Percentiles rank a stretch among this genome's conserved stretches.
Conservation (phyloP, 495 filamentous ascomycete genomes). For the Cercophora samala region DNA sequence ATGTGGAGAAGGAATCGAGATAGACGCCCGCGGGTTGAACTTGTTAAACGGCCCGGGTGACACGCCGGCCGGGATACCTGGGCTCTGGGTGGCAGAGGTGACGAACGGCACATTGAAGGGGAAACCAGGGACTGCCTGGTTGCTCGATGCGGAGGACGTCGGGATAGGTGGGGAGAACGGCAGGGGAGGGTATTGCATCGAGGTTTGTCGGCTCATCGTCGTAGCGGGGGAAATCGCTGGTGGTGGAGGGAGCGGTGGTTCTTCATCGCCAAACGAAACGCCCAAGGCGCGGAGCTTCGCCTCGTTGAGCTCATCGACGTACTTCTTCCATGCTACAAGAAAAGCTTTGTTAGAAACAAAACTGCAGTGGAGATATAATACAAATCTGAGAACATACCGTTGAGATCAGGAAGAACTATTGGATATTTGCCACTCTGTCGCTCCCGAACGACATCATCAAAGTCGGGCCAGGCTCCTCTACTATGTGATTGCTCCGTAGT, state of each 20-base stretch:
- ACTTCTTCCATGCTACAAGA: slow-evolving; percentile 70
- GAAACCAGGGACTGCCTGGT: slow-evolving; percentile 56
- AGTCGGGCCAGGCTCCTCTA: slow-evolving; percentile 68
- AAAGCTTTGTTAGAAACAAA: not conserved
- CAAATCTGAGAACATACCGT: slow-evolving; percentile 34
- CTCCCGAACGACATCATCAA: slow-evolving; percentile 55
- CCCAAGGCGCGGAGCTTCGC: slow-evolving; percentile 88
- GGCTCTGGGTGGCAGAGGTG: slow-evolving; percentile 54
- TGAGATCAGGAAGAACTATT: slow-evolving; percentile 73
- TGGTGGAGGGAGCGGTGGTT: slow-evolving; percentile 54
- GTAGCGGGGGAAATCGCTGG: slow-evolving; percentile 52
- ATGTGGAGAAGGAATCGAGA: slow-evolving; percentile 49
- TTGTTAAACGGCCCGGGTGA: slow-evolving; percentile 58
- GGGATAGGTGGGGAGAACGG: slow-evolving; percentile 74
- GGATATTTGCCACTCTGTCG: slow-evolving; percentile 49
- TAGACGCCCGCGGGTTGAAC: slow-evolving; percentile 54
- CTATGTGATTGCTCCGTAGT: slow-evolving; percentile 56
- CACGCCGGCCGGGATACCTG: slow-evolving; percentile 47
- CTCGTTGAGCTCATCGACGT: slow-evolving; percentile 76
- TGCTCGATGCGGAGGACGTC: slow-evolving; percentile 61
- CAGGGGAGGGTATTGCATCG: slow-evolving; percentile 58
- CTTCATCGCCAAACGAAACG: slow-evolving; percentile 72
- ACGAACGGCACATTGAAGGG: slow-evolving; percentile 58
- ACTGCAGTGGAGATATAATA: not conserved
- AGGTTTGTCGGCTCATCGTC: slow-evolving; percentile 56